Evolutionary conservation across 352 stramenopile species (phyloP), one percentile per base, ranked within the genome.

Genomic region (Phytophthora kernoviae): DNA sequence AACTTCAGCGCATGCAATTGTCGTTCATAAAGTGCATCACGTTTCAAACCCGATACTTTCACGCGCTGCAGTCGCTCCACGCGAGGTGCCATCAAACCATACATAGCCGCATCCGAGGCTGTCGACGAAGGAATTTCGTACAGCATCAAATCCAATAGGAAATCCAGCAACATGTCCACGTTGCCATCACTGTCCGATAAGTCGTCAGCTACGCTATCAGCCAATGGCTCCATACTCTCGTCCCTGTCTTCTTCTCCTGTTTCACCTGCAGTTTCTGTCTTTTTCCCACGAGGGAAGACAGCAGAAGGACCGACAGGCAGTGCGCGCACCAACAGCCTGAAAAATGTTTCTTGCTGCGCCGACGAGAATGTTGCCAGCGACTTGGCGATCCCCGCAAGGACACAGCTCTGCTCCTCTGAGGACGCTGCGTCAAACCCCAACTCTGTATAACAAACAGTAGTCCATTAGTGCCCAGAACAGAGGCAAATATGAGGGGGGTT

Each of bases 141-240:
- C 12, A 92, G 58, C 9, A 91, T 54, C 10, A 94, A 53, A 54
- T 94, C 84, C 22, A 94, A 56, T 9, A 91, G 47, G 45, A 92
- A 92, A 45, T 91, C 84, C 37, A 94, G 47, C 37, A 91, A 45
- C 2, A 83, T 65, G 15, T 84, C 65, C 8, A 80, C 40, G 49
- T 77, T 81, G 5, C 41, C 39, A 22, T 73, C 36, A 8, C 14
- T 39, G 22, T 51, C 50, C 5, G 58, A 46, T 3, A 59, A 26
- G 2, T 51, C 26, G 9, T 67, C 55, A 30, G 3, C 24, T n/a
- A n/a, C n/a, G n/a, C n/a, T n/a, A 1, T 50, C 58, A 32, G 6
- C 51, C 9, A 45, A 24, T 5, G 39, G 27, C 8, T 26, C 3
- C 30, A 32, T 27, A 12, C 15, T 10, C 15, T 33, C 24, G n/a